Conservation (phyloP, 2,329 filamentous ascomycete species). For the Elsinoe necatrix region DNA sequence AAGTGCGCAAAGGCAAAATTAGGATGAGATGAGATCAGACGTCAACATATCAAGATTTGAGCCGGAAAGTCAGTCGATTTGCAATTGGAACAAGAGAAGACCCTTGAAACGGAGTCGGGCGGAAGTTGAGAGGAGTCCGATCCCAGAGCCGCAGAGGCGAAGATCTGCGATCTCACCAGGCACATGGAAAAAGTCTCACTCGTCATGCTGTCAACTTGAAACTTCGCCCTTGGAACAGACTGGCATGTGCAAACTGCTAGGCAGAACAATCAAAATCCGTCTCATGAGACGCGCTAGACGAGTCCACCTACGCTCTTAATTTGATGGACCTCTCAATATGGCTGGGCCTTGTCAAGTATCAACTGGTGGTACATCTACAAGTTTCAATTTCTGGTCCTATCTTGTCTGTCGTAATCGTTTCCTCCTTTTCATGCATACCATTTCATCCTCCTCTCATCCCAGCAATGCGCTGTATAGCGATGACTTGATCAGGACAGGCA, state of each 20-base stretch:
- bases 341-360: too few species aligned
- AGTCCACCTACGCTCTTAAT: too few species aligned
- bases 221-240: not conserved
- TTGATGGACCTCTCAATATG: too few species aligned
- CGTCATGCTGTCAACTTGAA: not conserved
- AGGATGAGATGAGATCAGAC: conserved; percentile 5
- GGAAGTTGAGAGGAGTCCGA: not conserved
- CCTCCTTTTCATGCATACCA: not conserved
- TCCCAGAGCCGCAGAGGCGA: not conserved
- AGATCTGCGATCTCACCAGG: not conserved
- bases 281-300: too few species aligned
- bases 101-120: conserved; percentile 4
- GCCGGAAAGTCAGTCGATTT: not conserved
- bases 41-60: not conserved
- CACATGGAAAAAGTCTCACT: not conserved
- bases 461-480: too few species aligned
- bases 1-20: conserved; percentile 3
- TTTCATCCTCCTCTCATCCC: not conserved
- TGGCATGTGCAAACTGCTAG: not conserved
- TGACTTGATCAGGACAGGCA: too few species aligned
- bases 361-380: conserved; percentile 4
- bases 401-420: not conserved
- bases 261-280: not conserved
- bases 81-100: not conserved
- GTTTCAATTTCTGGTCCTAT: not conserved